phyloP scores from a whole-genome alignment of 352 stramenopile species.

The Phytophthora tubulina region DNA sequence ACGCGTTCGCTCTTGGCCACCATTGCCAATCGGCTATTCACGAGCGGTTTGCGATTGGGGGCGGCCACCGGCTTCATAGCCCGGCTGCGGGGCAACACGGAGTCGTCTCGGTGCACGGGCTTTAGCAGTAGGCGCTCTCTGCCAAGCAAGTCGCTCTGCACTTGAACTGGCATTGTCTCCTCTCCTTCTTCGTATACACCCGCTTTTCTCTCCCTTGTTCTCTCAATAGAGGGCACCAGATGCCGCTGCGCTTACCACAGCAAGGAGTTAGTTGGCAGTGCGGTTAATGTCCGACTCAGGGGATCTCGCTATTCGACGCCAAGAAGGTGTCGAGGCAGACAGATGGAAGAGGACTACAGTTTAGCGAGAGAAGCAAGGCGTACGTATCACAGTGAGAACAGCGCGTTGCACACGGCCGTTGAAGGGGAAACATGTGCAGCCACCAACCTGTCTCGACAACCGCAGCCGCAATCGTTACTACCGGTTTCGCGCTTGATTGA shows the following conservation, averaged over 20 bases:
- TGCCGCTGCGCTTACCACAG: conserved; percentile 6
- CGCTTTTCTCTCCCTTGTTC: conserved; percentile 35
- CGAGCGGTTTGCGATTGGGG: conserved; percentile 60
- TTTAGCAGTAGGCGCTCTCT: conserved; percentile 40
- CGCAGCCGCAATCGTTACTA: conserved; percentile 30
- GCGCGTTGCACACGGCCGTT: conserved; percentile 29
- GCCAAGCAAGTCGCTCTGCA: conserved; percentile 38
- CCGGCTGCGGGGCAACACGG: conserved; percentile 36
- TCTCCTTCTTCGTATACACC: conserved; percentile 21
- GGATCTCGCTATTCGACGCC: neutral
- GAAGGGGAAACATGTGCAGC: conserved; percentile 32
- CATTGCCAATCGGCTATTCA: conserved; percentile 62
- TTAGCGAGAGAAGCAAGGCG: conserved; percentile 5
- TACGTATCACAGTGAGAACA: conserved; percentile 31
- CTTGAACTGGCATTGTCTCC: conserved; percentile 39
- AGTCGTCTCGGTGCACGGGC: conserved; percentile 27
- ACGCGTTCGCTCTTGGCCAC: conserved; percentile 45
- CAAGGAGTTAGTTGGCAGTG: neutral
- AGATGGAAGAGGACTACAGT: conserved; percentile 31
- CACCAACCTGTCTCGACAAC: conserved; percentile 44
- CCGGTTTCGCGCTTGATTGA: conserved; percentile 36
- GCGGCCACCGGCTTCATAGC: conserved; percentile 28
- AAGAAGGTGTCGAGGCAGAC: conserved; percentile 19
- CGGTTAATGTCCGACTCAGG: neutral
- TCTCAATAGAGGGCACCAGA: conserved; percentile 34